Evolutionary conservation across 305 asterid genomes (phyloP).

Genomic region (Salvia sclarea): DNA sequence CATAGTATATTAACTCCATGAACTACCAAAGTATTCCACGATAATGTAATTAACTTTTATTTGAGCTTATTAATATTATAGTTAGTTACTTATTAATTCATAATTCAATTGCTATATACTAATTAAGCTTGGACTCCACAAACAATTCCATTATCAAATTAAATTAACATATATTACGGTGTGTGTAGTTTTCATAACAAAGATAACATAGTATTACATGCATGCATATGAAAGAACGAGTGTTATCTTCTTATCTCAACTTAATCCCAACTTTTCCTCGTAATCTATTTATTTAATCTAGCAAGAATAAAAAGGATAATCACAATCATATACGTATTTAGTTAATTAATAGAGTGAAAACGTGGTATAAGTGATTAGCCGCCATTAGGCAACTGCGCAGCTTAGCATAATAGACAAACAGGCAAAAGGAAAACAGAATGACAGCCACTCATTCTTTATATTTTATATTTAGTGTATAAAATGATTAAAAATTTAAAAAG

Average conservation of each 20-base stretch:
- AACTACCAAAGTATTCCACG: background rate
- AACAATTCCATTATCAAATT: background rate
- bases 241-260: background rate
- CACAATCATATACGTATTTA: background rate
- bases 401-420: background rate
- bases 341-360: background rate
- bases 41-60: background rate
- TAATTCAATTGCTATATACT: background rate
- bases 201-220: background rate
- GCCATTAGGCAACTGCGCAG: background rate
- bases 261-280: conserved; percentile 6
- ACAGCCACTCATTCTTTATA: background rate
- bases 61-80: no score
- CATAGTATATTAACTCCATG: no score
- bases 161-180: background rate
- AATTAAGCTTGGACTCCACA: background rate
- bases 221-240: no score
- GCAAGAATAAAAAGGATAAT: background rate
- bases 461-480: background rate
- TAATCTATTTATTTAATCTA: background rate
- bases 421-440: background rate
- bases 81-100: no score
- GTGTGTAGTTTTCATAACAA: background rate
- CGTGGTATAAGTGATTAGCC: background rate
- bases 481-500: background rate